Conservation (phyloP, 2,329 filamentous ascomycete species). For the Canariomyces notabilis region DNA sequence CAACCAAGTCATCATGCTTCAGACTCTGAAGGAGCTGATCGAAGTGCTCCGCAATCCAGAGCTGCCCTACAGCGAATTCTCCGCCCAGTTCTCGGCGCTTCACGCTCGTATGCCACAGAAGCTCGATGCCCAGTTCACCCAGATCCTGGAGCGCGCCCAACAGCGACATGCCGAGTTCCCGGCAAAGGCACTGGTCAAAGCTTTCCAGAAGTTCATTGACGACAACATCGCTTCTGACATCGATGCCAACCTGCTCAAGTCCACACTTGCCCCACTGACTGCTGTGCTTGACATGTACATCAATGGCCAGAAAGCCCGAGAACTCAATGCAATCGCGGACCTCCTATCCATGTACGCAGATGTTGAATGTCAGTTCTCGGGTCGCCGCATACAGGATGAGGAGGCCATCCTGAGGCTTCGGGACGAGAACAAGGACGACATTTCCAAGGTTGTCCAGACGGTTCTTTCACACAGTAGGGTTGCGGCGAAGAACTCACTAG, state of each 20-base stretch:
- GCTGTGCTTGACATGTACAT: conserved; percentile 74
- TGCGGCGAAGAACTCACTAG: conserved; percentile 86
- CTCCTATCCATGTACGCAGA: conserved; percentile 78
- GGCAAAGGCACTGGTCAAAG: conserved; percentile 78
- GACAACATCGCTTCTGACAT: conserved; percentile 65
- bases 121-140: conserved; percentile 74
- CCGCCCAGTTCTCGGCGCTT: conserved; percentile 90
- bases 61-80: conserved; percentile 94
- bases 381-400: conserved; percentile 79
- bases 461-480: conserved; percentile 93
- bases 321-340: conserved; percentile 73
- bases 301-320: conserved; percentile 86
- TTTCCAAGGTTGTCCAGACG: conserved; percentile 75
- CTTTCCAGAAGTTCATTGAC: conserved; percentile 81
- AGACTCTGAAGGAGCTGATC: conserved; percentile 82
- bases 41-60: conserved; percentile 84
- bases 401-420: conserved; percentile 89
- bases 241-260: conserved; percentile 69
- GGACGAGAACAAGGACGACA: conserved; percentile 94
- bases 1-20: conserved; percentile 93
- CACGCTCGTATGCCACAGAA: conserved; percentile 96
- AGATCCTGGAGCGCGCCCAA: conserved; percentile 80
- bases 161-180: conserved; percentile 82
- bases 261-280: conserved; percentile 68
- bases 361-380: conserved; percentile 83